phyloP scores from a whole-genome alignment of 805 yeast species.

The Lipomyces chichibuensis region DNA sequence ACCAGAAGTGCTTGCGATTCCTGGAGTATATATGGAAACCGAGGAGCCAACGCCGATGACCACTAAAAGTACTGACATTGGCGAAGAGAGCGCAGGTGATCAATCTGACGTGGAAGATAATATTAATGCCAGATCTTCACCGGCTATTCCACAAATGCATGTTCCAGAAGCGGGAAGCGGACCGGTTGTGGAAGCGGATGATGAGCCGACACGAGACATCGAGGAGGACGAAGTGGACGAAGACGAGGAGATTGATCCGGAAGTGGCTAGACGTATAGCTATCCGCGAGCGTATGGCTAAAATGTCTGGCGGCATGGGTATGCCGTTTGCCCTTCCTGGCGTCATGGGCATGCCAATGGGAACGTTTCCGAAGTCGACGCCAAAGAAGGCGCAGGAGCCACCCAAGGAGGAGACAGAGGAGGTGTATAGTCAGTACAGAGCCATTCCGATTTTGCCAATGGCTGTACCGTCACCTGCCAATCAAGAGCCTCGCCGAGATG shows the following conservation, averaged over 20 bases:
- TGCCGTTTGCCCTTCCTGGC: slow-evolving; percentile 50
- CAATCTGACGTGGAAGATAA: slow-evolving; percentile 23
- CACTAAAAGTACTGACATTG: neutral
- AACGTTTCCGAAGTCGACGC: slow-evolving; percentile 12
- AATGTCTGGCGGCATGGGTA: slow-evolving; percentile 77
- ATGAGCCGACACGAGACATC: slow-evolving; percentile 46
- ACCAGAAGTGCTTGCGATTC: slow-evolving; percentile 1
- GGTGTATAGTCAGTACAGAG: slow-evolving; percentile 42
- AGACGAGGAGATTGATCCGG: slow-evolving; percentile 69
- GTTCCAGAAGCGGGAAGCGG: slow-evolving; percentile 33
- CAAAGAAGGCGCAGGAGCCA: slow-evolving; percentile 32
- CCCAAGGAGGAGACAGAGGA: slow-evolving; percentile 35
- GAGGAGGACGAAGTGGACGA: slow-evolving; percentile 56
- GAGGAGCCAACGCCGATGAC: neutral
- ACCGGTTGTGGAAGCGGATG: slow-evolving; percentile 42
- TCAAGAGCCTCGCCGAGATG: slow-evolving; percentile 25
- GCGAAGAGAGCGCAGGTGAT: slow-evolving; percentile 4
- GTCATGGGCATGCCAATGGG: slow-evolving; percentile 41
- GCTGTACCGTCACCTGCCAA: slow-evolving; percentile 47
- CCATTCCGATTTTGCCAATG: slow-evolving; percentile 60
- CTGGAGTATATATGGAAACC: neutral
- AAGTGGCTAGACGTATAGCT: slow-evolving; percentile 72
- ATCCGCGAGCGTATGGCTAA: slow-evolving; percentile 95
- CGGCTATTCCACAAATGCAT: slow-evolving; percentile 7
- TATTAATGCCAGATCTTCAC: slow-evolving; percentile 1